Percentiles rank a stretch among this genome's conserved stretches.
Conservation (phyloP, 202 grass and related monocot species). For the Panicum hallii region DNA sequence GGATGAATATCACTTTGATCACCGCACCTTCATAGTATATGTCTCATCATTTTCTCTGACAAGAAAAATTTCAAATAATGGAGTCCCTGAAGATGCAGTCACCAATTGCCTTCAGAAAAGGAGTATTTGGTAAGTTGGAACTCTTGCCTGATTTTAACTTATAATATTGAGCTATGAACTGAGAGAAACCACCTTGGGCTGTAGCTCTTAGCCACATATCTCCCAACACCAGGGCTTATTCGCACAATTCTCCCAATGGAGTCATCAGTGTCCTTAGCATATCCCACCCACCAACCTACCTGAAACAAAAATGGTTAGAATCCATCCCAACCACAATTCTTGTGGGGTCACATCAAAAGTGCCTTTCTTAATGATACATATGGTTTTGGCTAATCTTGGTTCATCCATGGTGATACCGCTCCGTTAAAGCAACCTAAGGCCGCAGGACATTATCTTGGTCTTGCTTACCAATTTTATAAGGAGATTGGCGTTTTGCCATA, state of each 20-base stretch:
- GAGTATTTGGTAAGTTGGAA: conserved; percentile 36
- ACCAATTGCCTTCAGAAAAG: conserved; percentile 69
- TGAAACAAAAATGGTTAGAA: conserved; percentile 52
- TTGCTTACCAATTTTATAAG: neutral
- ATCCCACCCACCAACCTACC: conserved; percentile 97
- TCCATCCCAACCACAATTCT: neutral
- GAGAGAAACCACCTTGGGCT: conserved; percentile 67
- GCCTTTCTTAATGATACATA: neutral
- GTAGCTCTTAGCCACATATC: conserved; percentile 96
- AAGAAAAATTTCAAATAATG: conserved; percentile 90
- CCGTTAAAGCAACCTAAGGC: neutral
- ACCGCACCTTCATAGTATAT: conserved; percentile 80
- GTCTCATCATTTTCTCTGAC: conserved; percentile 68
- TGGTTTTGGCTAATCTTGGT: neutral
- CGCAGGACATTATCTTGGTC: neutral
- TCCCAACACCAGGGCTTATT: conserved; percentile 80
- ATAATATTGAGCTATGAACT: neutral
- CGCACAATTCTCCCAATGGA: conserved; percentile 82
- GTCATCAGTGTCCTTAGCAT: conserved; percentile 73
- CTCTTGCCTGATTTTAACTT: neutral
- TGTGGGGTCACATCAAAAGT: conserved; percentile 24
- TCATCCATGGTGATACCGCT: neutral
- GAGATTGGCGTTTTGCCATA: neutral
- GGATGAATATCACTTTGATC: conserved; percentile 40
- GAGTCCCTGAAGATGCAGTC: conserved; percentile 76